Evolutionary conservation across 441 rosid species (phyloP).

Genomic region (Raphanus hybrid): DNA sequence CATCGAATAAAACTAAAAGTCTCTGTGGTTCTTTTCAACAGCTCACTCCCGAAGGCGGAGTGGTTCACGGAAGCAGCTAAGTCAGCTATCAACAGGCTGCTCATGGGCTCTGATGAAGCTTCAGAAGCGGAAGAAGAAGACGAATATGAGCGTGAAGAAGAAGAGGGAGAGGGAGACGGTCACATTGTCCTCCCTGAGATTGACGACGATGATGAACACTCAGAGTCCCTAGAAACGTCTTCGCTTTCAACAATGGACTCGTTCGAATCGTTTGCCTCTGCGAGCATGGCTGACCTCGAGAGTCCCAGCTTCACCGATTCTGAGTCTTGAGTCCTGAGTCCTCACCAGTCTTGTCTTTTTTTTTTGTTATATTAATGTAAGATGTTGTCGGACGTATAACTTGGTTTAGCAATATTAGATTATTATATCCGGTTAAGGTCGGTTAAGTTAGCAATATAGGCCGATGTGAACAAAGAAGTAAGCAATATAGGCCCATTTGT

Average conservation of each 20-base stretch:
- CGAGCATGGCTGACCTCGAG: constrained; percentile 94
- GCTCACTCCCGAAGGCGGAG: constrained; percentile 79
- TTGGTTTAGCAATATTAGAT: not conserved
- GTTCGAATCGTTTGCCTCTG: constrained; percentile 85
- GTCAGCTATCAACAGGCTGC: constrained; percentile 81
- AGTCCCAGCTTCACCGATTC: constrained; percentile 75
- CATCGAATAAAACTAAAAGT: not conserved
- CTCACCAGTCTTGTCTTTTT: constrained; percentile 18
- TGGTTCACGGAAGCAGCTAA: constrained; percentile 97
- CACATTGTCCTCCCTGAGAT: constrained; percentile 52
- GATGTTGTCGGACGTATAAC: not conserved
- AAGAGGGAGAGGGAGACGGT: constrained; percentile 37
- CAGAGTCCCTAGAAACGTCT: constrained; percentile 70
- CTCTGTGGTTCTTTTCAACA: constrained; percentile 16
- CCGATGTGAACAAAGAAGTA: not conserved
- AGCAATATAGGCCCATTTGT: not conserved
- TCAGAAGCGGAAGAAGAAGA: constrained; percentile 65
- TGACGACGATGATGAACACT: constrained; percentile 48
- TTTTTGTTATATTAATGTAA: not conserved
- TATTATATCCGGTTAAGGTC: not conserved
- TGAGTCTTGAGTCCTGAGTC: constrained; percentile 47
- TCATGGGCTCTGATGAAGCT: constrained; percentile 80
- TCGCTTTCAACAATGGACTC: constrained; percentile 77
- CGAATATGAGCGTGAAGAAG: constrained; percentile 56
- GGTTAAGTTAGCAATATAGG: not conserved